phyloP scores from a whole-genome alignment of 495 filamentous ascomycete genomes.

The Podospora comata region DNA sequence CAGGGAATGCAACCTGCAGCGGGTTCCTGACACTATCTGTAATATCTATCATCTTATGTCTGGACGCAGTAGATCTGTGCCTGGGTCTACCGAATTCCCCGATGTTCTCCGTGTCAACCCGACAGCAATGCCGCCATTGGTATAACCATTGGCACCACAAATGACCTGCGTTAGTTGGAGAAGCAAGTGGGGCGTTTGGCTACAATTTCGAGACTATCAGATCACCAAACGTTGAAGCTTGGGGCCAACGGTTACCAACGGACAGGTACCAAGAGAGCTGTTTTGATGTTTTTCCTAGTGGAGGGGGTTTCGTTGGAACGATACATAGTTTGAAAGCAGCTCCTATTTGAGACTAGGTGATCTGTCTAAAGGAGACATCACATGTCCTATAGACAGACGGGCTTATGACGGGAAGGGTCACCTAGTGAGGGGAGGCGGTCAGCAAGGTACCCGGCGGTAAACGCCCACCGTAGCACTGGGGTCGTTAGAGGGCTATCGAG shows the following conservation, averaged over 20 bases:
- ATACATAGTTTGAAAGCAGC: not conserved
- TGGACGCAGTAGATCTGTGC: not conserved
- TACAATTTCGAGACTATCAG: not conserved
- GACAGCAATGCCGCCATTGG: slow-evolving; percentile 1
- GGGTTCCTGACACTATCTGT: not conserved
- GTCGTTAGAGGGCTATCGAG: not conserved
- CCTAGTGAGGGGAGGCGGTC: not conserved
- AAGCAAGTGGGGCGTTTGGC: not conserved
- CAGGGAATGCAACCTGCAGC: not conserved
- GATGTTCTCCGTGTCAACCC: slow-evolving; percentile 3
- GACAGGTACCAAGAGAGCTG: not conserved
- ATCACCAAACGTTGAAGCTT: not conserved
- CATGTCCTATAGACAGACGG: not conserved
- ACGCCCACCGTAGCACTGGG: not conserved
- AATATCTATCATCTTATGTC: not conserved
- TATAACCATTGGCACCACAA: not conserved
- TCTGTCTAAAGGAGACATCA: not conserved
- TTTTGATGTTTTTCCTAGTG: not conserved
- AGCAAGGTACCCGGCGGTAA: slow-evolving; percentile 2
- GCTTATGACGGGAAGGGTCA: not conserved
- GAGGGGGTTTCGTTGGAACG: not conserved
- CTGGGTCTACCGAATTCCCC: not conserved
- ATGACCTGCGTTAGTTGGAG: slow-evolving; percentile 1
- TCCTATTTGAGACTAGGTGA: not conserved
- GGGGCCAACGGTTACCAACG: not conserved